Base-by-base conservation (phyloP, 2,329 filamentous ascomycete species). In the Calonectria pteridis region DNA sequence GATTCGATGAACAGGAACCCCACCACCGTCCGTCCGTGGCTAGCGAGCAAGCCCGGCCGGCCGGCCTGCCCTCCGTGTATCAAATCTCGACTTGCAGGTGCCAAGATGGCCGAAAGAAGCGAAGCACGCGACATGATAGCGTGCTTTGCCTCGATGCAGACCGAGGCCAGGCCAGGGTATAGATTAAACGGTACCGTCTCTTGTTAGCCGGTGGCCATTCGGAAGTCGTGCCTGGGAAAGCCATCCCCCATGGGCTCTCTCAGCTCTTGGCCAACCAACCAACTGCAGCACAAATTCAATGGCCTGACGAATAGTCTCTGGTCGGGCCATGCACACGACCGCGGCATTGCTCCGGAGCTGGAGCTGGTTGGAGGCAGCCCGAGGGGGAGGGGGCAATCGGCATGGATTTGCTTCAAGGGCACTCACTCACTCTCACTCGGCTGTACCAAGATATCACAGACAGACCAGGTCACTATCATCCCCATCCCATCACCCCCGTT, bases 181-280 rank as follows among this genome's bases (percentile, higher is more conserved):
- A 49, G 70, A 63, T 72, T 67, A 58, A 40, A 46, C n/a, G n/a
- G 33, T 59, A 31, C n/a, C 18, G n/a, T n/a, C 55, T 40, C 55
- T 64, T 55, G 63, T 33, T 46, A 50, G 26, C 68, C 66, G 71
- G 65, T 72, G 71, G 65, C 71, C 71, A 72, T 72, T 72, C 71
- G 71, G 71, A 69, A 40, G 49, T 28, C 51, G 18, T 65, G 70
- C 70, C 70, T 51, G 53, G 37, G 20, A 33, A 18, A 53, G 18
- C n/a, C 58, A 67, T 55, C 20, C 63, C 46, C 69, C 69, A 67
- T 63, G 59, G 63, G 46, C 20, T 50, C 20, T 50, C 40, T 18
- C 16, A 31, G 51, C 33, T 18, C 35, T 40, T 23, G 63, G 18
- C 37, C 14, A 40, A 40, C 69, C 62, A 66, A 51, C 63, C 59